Evolutionary conservation across 257 asterid genomes (phyloP), one percentile per base, ranked within the genome.

Genomic region (Capsicum pubescens): DNA sequence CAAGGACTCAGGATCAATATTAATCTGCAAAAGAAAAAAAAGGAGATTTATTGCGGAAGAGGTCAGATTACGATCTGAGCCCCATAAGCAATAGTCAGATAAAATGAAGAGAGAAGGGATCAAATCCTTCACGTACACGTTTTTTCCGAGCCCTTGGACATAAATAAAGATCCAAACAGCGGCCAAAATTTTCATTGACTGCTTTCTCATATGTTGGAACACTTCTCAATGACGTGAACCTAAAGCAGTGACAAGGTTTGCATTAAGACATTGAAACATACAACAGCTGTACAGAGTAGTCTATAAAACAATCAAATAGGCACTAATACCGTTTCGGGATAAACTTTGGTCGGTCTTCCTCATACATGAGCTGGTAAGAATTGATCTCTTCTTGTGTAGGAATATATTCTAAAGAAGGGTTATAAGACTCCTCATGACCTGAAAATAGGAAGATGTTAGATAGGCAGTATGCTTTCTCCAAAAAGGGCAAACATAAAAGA

Each of bases 341-440:
- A 84, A 90, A 93, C 86, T 93, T 93, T 61, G 98, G 99, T 6
- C 96, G 93, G 87, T 95, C 99, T 89, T 97, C 99, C 91, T 94
- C 98, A 89, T 87, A 92, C 97, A 94, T 90, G 81, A 93, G 98
- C 91, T 94, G 93, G 91, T 93, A 91, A 66, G 98, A 87, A 87
- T 93, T 90, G 35, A 95, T 87, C 89, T 97, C 99, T 84, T 97
- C 99, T 87, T 90, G 95, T 11, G 98, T 88, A 61, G 97, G 99
- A 83, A 97, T 92, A 88, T 97, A 97, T 83, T 97, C 99, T 70
- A 85, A 84, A 71, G 99, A 93, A 84, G 99, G 99, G 87, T 92
- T 93, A 87, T 91, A 97, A 69, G 99, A 95, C 87, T 95, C 98
- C 85, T 93, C 99, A 15, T 97, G 98, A 81, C 99, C 99, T 97